Conservation (phyloP, 2,329 filamentous ascomycete species). For the Phaeosphaeria sp. region DNA sequence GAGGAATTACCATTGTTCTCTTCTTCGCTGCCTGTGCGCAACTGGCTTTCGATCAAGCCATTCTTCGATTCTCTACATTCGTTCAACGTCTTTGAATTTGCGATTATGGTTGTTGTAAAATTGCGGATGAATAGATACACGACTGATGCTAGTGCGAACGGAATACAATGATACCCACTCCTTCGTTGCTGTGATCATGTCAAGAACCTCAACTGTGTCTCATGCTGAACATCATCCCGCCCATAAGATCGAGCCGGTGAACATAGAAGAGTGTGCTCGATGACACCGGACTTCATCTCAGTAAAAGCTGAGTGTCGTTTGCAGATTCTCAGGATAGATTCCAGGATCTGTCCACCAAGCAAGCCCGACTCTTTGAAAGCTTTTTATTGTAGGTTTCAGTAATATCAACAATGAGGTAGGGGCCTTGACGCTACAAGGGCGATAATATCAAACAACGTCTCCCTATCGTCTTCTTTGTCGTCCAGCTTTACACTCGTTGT, state of each 20-base stretch:
- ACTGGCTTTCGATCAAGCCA: background rate
- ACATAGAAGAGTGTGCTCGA: too few relatives aligned
- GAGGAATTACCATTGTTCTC: background rate
- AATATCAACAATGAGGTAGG: too few relatives aligned
- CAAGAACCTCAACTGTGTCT: background rate
- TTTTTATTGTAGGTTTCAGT: background rate
- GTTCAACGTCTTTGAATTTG: background rate
- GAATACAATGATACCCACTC: background rate
- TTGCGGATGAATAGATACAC: background rate
- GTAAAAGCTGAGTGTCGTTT: too few relatives aligned
- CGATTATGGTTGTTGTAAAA: background rate
- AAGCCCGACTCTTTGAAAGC: background rate
- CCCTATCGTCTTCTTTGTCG: background rate
- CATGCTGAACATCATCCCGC: background rate
- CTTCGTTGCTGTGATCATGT: background rate
- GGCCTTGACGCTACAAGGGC: too few relatives aligned
- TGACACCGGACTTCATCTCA: too few relatives aligned
- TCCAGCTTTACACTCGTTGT: background rate
- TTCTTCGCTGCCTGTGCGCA: background rate
- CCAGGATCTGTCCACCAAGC: background rate
- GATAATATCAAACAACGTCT: background rate
- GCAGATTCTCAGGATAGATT: background rate
- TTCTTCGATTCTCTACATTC: background rate
- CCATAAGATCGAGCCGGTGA: too few relatives aligned
- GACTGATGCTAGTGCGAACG: background rate